Base-by-base conservation (phyloP, 306 rosid genomes). In the Prunus kanzakura region DNA sequence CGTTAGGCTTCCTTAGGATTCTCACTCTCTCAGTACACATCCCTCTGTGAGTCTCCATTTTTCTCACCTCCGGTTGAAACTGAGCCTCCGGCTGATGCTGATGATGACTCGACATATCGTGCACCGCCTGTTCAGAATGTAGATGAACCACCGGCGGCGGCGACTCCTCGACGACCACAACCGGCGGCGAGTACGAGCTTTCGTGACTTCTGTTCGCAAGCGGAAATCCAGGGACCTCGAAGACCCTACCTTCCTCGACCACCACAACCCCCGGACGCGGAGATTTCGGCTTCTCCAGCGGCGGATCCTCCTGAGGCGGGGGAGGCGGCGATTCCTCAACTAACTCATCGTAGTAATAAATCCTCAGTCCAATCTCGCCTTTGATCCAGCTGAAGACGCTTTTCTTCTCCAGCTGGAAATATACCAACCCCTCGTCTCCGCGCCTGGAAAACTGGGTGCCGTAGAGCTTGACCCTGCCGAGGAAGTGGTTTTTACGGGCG, bases 371-470 rank as follows among this genome's bases (percentile, higher is more conserved):
- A 43, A 95, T 89, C 64, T 95, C 97, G 1, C 98, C 98, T 23
- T 90, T 77, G 16, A 95, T 76, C 93, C 96, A 95, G 67, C 96
- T 92, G 77, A 95, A 90, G 2, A 95, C 92, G 73, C 97, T 92
- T 82, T 84, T 90, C 97, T 95, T 95, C 93, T 95, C 98, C 43
- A 95, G 65, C 0, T 89, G 80, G 41, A 80, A 82, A 79, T 87
- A 87, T 11, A 82, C 88, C 63, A 92, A 55, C 7, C 93, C 97
- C 27, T 95, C 97, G 10, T 89, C 86, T 0, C 98, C 98, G 69
- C 87, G 88, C 68, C 62, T 75, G 0, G 89, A 76, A 69, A 95
- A 95, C 72, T 89, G 97, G 0, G 90, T 86, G 0, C 96, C 99
- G 64, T 88, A 86, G 15, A 95, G 80, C 86, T 90, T 95, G 1